Evolutionary conservation across 192 early-diverging fungal species (phyloP).

Genomic region (Dispira parvispora): DNA sequence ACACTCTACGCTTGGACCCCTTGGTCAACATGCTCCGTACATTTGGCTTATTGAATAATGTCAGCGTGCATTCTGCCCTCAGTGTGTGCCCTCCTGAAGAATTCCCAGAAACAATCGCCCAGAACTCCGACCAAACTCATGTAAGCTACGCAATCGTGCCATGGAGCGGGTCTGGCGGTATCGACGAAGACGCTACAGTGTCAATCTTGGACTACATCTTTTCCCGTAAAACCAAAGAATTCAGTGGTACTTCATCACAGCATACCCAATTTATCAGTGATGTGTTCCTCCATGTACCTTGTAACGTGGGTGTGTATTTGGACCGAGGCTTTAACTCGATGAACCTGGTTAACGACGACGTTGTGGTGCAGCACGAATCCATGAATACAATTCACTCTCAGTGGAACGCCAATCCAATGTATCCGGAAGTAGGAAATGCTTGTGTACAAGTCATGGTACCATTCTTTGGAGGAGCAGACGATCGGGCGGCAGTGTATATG

Average conservation of each 20-base stretch:
- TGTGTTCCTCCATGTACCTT: conserved; percentile 24
- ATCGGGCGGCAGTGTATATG: conserved; percentile 41
- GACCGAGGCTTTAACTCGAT: conserved; percentile 47
- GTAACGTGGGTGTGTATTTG: conserved; percentile 40
- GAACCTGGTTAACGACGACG: neutral
- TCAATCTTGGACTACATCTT: conserved; percentile 11
- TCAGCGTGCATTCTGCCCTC: conserved; percentile 43
- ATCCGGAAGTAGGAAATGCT: conserved; percentile 23
- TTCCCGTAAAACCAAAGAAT: conserved; percentile 10
- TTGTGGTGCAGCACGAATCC: neutral
- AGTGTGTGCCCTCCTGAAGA: conserved; percentile 39
- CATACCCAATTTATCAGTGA: conserved; percentile 27
- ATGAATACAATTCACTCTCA: neutral
- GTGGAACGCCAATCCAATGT: conserved; percentile 3
- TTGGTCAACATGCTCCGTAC: conserved; percentile 69
- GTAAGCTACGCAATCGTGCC: conserved; percentile 58
- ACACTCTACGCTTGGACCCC: conserved; percentile 48
- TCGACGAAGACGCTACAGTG: neutral
- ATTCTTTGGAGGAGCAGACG: conserved; percentile 57
- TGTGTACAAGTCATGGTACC: conserved; percentile 46
- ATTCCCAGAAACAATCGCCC: conserved; percentile 47
- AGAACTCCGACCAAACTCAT: conserved; percentile 32
- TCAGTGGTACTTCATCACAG: conserved; percentile 21
- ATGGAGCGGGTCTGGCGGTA: conserved; percentile 26
- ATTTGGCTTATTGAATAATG: conserved; percentile 55